Conservation (phyloP, 108 stramenopile species). For the Skeletonema potamos region DNA sequence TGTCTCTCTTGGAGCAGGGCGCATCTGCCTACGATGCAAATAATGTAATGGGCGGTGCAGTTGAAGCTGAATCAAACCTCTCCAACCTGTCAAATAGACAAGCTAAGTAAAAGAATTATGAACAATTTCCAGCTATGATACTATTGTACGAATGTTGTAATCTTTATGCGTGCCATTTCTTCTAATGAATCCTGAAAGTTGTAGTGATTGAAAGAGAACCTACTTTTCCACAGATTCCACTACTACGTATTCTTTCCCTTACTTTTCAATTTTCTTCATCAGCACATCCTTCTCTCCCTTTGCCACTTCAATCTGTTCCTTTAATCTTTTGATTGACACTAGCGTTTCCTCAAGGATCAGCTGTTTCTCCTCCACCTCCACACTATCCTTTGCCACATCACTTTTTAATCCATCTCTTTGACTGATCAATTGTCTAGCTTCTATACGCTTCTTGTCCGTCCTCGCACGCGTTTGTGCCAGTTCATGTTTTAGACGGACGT, state of each 20-base stretch:
- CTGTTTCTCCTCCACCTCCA: slow-evolving; percentile 24
- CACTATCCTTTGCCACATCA: slow-evolving; percentile 5
- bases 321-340: slow-evolving; percentile 21
- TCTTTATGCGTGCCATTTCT: background rate
- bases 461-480: slow-evolving; percentile 35
- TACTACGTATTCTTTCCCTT: too few relatives aligned
- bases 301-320: slow-evolving; percentile 12
- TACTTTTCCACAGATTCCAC: too few relatives aligned
- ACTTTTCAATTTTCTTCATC: slow-evolving; percentile 20
- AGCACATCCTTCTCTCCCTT: slow-evolving; percentile 17
- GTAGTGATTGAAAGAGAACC: background rate
- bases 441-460: slow-evolving; percentile 21
- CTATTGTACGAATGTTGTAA: background rate
- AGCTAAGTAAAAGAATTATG: background rate
- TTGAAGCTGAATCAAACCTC: slow-evolving; percentile 41
- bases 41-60: slow-evolving; percentile 47
- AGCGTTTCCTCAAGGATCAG: slow-evolving; percentile 23
- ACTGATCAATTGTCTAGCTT: slow-evolving; percentile 2
- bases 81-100: slow-evolving; percentile 27
- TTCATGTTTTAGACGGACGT: slow-evolving; percentile 39
- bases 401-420: slow-evolving; percentile 21
- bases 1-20: slow-evolving; percentile 43
- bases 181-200: background rate
- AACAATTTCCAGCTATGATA: background rate
- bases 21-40: slow-evolving; percentile 49